Conservation (phyloP, 192 early-diverging fungal species). For the Bifiguratus adelaidae region DNA sequence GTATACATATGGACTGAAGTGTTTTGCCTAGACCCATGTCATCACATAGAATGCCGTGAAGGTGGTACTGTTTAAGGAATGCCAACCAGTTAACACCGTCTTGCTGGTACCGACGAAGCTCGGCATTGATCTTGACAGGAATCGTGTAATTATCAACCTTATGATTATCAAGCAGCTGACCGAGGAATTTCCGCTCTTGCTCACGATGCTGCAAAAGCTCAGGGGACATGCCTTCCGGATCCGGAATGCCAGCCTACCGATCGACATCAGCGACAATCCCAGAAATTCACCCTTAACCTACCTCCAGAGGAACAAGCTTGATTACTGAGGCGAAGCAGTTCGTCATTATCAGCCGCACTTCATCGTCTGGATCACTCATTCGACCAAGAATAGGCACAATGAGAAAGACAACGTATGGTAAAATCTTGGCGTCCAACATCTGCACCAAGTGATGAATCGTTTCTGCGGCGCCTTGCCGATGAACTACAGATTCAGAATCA, state of each 20-base stretch:
- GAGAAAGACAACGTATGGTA: constrained; percentile 97
- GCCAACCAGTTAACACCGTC: constrained; percentile 98
- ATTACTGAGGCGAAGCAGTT: constrained; percentile 94
- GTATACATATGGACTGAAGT: constrained; percentile 89
- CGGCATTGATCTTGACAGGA: constrained; percentile 85
- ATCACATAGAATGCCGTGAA: constrained; percentile 97
- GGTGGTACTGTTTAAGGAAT: constrained; percentile 91
- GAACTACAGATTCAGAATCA: constrained; percentile 48
- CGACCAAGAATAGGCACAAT: constrained; percentile 92
- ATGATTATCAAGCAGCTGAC: constrained; percentile 84
- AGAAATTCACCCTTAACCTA: background rate
- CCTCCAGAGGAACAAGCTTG: constrained; percentile 90
- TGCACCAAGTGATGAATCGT: constrained; percentile 69
- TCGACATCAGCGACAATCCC: background rate
- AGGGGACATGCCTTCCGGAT: constrained; percentile 77
- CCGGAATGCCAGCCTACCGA: constrained; percentile 67
- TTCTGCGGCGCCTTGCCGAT: constrained; percentile 87
- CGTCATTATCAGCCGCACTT: constrained; percentile 80
- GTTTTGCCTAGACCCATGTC: constrained; percentile 99
- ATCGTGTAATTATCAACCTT: constrained; percentile 82
- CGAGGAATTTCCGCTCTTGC: constrained; percentile 87
- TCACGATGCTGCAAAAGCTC: constrained; percentile 72
- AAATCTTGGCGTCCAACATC: constrained; percentile 62
- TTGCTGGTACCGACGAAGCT: constrained; percentile 92
- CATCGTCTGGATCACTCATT: constrained; percentile 93